Base-by-base conservation (phyloP, 2,329 filamentous ascomycete species). In the Hirsutella minnesotensis region DNA sequence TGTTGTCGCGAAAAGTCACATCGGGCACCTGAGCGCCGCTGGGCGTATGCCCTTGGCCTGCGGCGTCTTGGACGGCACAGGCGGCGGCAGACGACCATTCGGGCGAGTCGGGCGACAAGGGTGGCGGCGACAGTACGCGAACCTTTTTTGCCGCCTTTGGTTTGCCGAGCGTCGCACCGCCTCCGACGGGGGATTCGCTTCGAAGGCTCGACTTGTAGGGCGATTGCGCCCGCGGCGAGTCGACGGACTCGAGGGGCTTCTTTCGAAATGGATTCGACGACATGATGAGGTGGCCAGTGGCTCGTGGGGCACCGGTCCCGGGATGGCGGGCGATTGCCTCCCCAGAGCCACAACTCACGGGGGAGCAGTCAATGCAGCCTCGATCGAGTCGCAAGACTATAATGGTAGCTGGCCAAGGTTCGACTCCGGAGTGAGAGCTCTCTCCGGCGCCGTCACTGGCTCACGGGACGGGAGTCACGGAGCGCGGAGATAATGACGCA, bases 101-200 rank as follows among this genome's bases (percentile, higher is more conserved):
- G 18, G 59, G 57, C 22, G 72, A 73, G 49, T 76, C 73, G 50
- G 74, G 72, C 12, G 72, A 73, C n/a, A 72, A 70, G 3, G 77
- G 76, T 45, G 76, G 77, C 41, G 78, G 78, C 35, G 77, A 80
- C 55, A 80, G 70, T 9, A 82, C 73, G 53, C 80, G 76, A 46
- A 85, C 81, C 53, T 76, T 82, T 62, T 83, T 83, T 46, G 74
- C 68, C 33, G 76, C 66, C 65, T 73, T 84, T 34, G 59, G 56
- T 49, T 61, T 70, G 40, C 46, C 50, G 52, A 66, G 49, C 54
- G 60, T 31, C 19, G 37, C 37, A 18, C 30, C 24, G 40, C 40
- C 38, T 5, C 38, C 42, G 9, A 44, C 44, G 24, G 42, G 39
- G 9, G 42, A 42, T 22, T 41, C 36, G 41, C 36, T 43, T 44